Percentiles rank a stretch among this genome's conserved stretches.
Evolutionary conservation across 2,329 filamentous ascomycete genomes (phyloP).

Genomic region (Penicillium palitans): DNA sequence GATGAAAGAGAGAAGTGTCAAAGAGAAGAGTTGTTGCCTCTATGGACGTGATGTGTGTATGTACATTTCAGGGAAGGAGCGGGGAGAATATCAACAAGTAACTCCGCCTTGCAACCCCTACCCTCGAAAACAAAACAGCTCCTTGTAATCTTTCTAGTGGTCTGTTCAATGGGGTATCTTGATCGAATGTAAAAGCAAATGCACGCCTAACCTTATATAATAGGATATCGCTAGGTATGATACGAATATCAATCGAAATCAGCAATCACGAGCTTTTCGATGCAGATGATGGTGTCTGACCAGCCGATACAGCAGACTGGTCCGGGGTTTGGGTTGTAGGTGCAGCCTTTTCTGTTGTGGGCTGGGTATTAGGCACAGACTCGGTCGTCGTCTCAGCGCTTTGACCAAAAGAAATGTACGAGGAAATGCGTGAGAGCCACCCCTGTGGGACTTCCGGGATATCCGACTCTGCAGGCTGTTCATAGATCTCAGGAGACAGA

Average conservation of each 20-base stretch:
- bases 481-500: slow-evolving; percentile 44
- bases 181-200: slow-evolving; percentile 10
- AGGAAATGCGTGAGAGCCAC: slow-evolving; percentile 37
- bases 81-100: neutral
- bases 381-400: slow-evolving; percentile 12
- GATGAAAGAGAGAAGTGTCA: neutral
- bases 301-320: neutral
- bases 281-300: neutral
- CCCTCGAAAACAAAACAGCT: neutral
- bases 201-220: slow-evolving; percentile 1
- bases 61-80: slow-evolving; percentile 5
- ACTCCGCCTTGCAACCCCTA: neutral
- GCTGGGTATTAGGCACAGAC: slow-evolving; percentile 12
- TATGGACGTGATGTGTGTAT: neutral
- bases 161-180: slow-evolving; percentile 19
- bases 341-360: slow-evolving; percentile 3
- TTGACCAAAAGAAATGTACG: slow-evolving; percentile 34
- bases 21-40: slow-evolving; percentile 5
- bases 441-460: slow-evolving; percentile 21
- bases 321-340: neutral
- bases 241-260: neutral
- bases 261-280: slow-evolving; percentile 7
- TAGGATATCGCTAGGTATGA: slow-evolving; percentile 1
- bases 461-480: slow-evolving; percentile 27
- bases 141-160: neutral